Base-by-base conservation (phyloP, 176 grass and related monocot genomes). In the Hsuehochloa calcarea region DNA sequence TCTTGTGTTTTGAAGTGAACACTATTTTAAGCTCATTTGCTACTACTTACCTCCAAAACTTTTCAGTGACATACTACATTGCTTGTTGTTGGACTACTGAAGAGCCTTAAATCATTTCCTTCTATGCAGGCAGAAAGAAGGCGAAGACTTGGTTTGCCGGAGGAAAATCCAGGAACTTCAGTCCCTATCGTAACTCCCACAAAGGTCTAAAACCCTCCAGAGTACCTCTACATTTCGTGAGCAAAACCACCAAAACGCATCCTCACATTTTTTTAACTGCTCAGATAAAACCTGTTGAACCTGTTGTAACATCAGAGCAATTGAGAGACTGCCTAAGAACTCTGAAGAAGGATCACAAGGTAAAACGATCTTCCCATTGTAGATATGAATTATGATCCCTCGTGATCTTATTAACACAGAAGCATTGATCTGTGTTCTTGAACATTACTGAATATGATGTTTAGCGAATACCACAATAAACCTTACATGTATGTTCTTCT, bases 321-420 rank as follows among this genome's bases (percentile, higher is more conserved):
- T 71, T 95, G 82, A 88, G 85, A 60, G 89, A 90, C n/a, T 85
- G 93, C 75, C 83, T 98, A 69, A 88, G 93, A 79, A 79, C 29
- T 89, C 79, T 95, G 26, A 98, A 87, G 73, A 94, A 72, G 72
- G 93, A 90, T 83, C 70, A 98, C 87, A 95, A 98, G 91, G 95
- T 95, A 89, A 75, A 84, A 16, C 41, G 19, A 14, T 78, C n/a
- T 19, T 69, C n/a, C 61, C 7, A n/a, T 65, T 82, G 9, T 65
- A 65, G 63, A 81, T 45, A 4, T 23, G 14, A 46, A 41, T 70
- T 70, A 26, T 80, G 7, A 29, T 70, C 10, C 39, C 29, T 55
- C 13, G 1, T 59, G 49, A 27, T 69, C 25, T 20, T 77, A 23
- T 1, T 50, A 54, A n/a, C 14, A 17, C 3, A 26, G 37, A 71